These are phyloP conservation scores for Puccinellia tenuiflora DNA, from an alignment of 176 grass and related monocot genomes.

Conservation along the genomic window DNA sequence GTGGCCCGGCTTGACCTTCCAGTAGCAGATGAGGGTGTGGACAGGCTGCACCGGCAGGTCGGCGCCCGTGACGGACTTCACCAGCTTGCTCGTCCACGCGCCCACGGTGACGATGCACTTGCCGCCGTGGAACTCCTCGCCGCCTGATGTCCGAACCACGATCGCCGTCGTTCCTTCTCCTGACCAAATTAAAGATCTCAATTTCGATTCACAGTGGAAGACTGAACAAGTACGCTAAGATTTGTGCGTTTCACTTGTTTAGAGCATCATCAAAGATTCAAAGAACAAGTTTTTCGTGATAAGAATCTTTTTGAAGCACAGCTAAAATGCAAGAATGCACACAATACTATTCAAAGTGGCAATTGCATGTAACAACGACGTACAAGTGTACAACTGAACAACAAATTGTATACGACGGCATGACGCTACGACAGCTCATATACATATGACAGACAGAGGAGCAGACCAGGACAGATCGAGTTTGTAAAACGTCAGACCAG, in stretches of 20 bases:
- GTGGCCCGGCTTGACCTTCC: constrained; percentile 55
- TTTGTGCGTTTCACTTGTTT: background rate
- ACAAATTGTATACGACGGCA: no score
- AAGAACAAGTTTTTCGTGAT: no score
- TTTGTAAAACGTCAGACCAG: no score
- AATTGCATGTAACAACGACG: no score
- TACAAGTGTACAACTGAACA: no score
- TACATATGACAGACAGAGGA: no score
- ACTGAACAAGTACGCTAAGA: no score
- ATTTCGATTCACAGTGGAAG: background rate
- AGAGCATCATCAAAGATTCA: background rate
- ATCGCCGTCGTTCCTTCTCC: constrained; percentile 21
- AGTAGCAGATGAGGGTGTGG: constrained; percentile 75
- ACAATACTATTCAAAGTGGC: no score
- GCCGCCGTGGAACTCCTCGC: constrained; percentile 39
- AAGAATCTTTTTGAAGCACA: no score
- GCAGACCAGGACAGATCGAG: no score
- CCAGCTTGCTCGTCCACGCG: constrained; percentile 57
- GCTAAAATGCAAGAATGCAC: no score
- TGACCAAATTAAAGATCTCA: background rate
- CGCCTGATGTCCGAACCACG: constrained; percentile 26
- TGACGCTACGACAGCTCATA: no score
- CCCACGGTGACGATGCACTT: constrained; percentile 67
- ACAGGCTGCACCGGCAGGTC: constrained; percentile 62
- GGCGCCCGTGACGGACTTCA: constrained; percentile 23